phyloP scores from a whole-genome alignment of 345 rosid genomes.

The Camelina hispida region DNA sequence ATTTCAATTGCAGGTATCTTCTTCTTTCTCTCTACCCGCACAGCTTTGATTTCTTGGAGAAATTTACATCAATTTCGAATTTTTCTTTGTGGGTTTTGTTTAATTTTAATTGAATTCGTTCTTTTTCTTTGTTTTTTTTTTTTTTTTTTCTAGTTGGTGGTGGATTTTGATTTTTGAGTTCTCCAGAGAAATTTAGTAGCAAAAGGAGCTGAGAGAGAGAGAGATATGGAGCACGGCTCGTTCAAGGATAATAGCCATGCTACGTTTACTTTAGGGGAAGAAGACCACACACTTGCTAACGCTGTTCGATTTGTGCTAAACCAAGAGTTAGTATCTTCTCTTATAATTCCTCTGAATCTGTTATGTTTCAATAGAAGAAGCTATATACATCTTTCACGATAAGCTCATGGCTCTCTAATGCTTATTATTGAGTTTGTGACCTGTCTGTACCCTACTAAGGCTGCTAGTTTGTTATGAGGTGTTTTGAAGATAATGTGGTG shows the following conservation, averaged over 20 bases:
- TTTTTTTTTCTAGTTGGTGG: neutral
- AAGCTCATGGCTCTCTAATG: neutral
- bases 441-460: neutral
- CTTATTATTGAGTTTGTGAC: slow-evolving; percentile 3
- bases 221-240: slow-evolving; percentile 75
- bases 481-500: neutral
- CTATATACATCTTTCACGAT: too few species aligned
- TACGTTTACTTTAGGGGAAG: slow-evolving; percentile 71
- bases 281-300: slow-evolving; percentile 90
- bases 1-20: slow-evolving; percentile 13
- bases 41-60: neutral
- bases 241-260: slow-evolving; percentile 59
- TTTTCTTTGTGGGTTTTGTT: neutral
- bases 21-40: neutral
- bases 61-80: neutral
- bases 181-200: slow-evolving; percentile 1
- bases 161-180: slow-evolving; percentile 6
- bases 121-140: neutral
- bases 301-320: slow-evolving; percentile 79
- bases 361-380: neutral
- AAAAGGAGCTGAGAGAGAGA: slow-evolving; percentile 33
- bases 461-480: neutral
- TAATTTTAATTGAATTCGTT: slow-evolving; percentile 9
- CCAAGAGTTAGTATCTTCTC: slow-evolving; percentile 73
- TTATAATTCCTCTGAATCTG: neutral